Base-by-base conservation (phyloP, 1,284 basidiomycete genomes). In the Chalciporus sp. region DNA sequence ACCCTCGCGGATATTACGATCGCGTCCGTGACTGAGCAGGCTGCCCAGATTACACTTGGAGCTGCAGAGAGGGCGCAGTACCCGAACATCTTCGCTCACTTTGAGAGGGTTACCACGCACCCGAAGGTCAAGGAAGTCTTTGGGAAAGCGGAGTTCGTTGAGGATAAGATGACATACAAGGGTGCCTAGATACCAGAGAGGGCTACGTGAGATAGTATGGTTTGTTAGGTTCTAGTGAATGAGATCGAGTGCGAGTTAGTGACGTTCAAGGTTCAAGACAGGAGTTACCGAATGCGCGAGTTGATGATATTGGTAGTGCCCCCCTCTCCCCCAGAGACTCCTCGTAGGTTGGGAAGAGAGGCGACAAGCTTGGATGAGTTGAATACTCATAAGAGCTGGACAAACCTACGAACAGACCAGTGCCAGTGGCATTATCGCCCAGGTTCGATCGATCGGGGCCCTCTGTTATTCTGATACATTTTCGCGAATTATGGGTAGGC, bases 1-100 rank as follows among this genome's bases (percentile, higher is more conserved):
- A 82, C 85, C 53, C 73, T 85, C 48, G 85, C 83, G 51, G 86
- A 88, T 63, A 72, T 88, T 66, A 70, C 74, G 52, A 57, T 84
- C 53, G 82, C 75, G 40, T 69, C 76, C 23, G 67, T 74, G 59
- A 70, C 77, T 56, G 59, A 66, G 63, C 64, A 67, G 58, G 59
- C 64, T 26, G 67, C 61, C 43, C 58, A 48, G 43, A 62, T 69
- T 47, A 66, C 76, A 41, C 68, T 80, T 56, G 82, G 79, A 59
- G 70, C 72, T 45, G 61, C 68, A 20, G 62, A 70, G 58, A 74
- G 80, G 57, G 70, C 66, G 40, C 73, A 72, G 66, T 73, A 75
- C 71, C 77, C 83, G 62, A 80, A 85, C 73, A 61, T 77, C 40
- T 72, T 80, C 59, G 79, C 83, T 59, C 80, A 75, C 74, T 74